Base-by-base conservation (phyloP, 129 eudicot species). In the Escallonia rubra region DNA sequence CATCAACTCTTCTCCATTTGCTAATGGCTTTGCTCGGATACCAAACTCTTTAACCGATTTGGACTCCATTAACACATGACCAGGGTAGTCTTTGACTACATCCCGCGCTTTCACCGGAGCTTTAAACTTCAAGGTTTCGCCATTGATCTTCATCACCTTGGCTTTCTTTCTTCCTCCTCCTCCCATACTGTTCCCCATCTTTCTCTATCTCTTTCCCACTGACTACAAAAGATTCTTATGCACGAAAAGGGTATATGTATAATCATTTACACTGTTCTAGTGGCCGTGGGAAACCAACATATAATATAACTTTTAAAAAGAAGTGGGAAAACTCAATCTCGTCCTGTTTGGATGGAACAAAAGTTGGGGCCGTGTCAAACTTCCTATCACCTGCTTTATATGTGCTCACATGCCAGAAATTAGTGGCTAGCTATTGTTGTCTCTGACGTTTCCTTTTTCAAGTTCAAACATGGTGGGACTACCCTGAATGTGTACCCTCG, bases 71-170 rank as follows among this genome's bases (percentile, higher is more conserved):
- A 91, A 50, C 39, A 87, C 89, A 71, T 82, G 77, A 15, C 75
- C 82, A 0, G 90, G 81, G 69, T 91, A 87, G 61, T 85, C 79
- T 15, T 75, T 78, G 41, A 87, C 56, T 38, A 79, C 86, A 67
- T 91, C 83, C 51, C 16, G 50, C 14, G 75, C 87, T 57, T 56
- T 62, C 39, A 74, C 54, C 47, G 97, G 97, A 15, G 79, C 58
- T 67, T 68, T 68, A 1, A 85, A 3, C 65, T 90, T 90, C 58
- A 87, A 63, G 43, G 61, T 66, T 47, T 87, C 79, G 42, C 97
- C 97, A n/a, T 81, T 76, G 64, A 90, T 82, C 76, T 85, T 90
- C 88, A 90, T 83, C 59, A 90, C 73, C 70, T 82, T 87, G 39
- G 90, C 90, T 53, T 69, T 81, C 67, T 74, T 87, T 16, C 63